phyloP scores from a whole-genome alignment of 495 filamentous ascomycete species.

The Aspergillus panamensis region DNA sequence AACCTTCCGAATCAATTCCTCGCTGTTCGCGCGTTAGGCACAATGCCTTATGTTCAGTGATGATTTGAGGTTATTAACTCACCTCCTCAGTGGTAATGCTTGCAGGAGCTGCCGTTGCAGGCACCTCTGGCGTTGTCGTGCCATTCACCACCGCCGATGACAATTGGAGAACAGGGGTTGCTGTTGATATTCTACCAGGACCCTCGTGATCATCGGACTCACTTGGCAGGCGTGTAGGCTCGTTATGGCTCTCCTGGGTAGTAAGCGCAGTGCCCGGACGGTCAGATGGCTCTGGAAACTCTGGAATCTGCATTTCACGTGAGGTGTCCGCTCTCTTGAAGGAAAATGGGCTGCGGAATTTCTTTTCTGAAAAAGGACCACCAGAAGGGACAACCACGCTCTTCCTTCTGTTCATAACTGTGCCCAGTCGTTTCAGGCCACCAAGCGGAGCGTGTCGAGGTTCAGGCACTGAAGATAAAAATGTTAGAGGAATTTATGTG shows the following conservation, averaged over 20 bases:
- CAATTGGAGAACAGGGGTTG: conserved; percentile 25
- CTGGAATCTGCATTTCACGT: conserved; percentile 42
- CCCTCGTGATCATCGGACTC: conserved; percentile 30
- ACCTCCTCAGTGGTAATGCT: conserved; percentile 28
- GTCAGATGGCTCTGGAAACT: conserved; percentile 32
- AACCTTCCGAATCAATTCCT: conserved; percentile 58
- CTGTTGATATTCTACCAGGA: conserved; percentile 19
- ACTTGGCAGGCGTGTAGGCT: conserved; percentile 32
- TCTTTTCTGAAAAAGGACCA: conserved; percentile 45
- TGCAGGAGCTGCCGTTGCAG: conserved; percentile 18
- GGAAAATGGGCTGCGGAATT: conserved; percentile 45
- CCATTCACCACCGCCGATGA: conserved; percentile 32
- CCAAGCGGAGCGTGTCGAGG: conserved; percentile 44
- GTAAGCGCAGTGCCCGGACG: conserved; percentile 39
- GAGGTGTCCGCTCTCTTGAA: conserved; percentile 50
- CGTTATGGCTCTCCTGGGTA: conserved; percentile 28
- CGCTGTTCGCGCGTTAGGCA: conserved; percentile 26
- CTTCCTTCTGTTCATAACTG: conserved; percentile 68
- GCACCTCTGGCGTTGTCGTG: conserved; percentile 20
- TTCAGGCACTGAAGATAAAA: conserved; percentile 35
- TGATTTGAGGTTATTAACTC: conserved; percentile 2
- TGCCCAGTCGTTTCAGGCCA: conserved; percentile 67
- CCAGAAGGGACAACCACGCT: conserved; percentile 40
- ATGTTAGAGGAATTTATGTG: conserved; percentile 9
- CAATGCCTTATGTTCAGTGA: not conserved